Percentiles rank a stretch among this genome's conserved stretches.
phyloP scores from a whole-genome alignment of 192 early-diverging fungal species.

The Physocladia obscura region DNA sequence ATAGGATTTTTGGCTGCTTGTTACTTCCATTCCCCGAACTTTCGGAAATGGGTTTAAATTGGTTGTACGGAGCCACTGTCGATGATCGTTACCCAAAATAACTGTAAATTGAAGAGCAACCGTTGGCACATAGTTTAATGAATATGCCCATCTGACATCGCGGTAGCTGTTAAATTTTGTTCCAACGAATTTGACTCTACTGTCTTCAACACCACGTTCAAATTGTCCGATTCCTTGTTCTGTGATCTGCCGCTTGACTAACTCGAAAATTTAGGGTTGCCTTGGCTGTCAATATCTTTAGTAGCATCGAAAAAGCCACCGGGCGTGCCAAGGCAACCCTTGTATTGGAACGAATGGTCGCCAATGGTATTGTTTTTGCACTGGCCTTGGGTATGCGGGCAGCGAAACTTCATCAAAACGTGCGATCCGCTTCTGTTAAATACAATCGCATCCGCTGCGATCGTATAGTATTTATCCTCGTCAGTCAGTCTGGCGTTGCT shows the following conservation, averaged over 20 bases:
- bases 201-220: no score
- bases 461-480: slow-evolving; percentile 1
- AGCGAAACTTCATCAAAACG: slow-evolving; percentile 21
- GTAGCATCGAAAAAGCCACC: slow-evolving; percentile 17
- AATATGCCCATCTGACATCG: slow-evolving; percentile 3
- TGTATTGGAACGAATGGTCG: slow-evolving; percentile 16
- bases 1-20: slow-evolving; percentile 9
- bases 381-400: not conserved
- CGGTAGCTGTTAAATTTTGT: slow-evolving; percentile 15
- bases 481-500: not conserved
- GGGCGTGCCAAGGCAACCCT: slow-evolving; percentile 19
- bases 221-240: not conserved
- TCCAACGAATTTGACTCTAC: not conserved
- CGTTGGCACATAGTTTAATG: slow-evolving; percentile 16
- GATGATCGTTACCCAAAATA: not conserved
- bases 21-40: not conserved
- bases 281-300: not conserved
- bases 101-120: slow-evolving; percentile 3
- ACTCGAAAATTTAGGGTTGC: not conserved
- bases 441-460: slow-evolving; percentile 18
- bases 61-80: not conserved
- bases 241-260: not conserved
- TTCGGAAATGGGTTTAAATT: not conserved
- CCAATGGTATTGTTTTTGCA: slow-evolving; percentile 2
- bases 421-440: not conserved